Percentiles rank a stretch among this genome's conserved stretches.
phyloP scores from a whole-genome alignment of 1,284 basidiomycete species.

The Ustilago trichophora region DNA sequence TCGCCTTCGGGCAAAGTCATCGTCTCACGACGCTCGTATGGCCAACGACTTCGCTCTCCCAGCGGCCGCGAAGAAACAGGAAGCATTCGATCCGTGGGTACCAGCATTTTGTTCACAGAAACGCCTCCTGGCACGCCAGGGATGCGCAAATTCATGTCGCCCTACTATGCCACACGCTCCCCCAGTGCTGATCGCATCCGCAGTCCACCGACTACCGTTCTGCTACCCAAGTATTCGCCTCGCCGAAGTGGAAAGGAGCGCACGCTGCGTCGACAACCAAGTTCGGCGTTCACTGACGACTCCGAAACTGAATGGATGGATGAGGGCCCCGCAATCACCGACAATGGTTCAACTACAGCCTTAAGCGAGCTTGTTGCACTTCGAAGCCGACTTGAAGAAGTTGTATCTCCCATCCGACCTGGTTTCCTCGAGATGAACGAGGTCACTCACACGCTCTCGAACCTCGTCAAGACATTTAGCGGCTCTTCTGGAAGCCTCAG shows the following conservation, averaged over 20 bases:
- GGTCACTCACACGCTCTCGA: constrained; percentile 22
- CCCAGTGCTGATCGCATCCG: constrained; percentile 7
- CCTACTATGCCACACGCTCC: background rate
- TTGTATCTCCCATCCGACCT: constrained; percentile 6
- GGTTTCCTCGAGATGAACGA: constrained; percentile 42
- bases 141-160: constrained; percentile 25
- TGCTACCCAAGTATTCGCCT: constrained; percentile 22
- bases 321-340: constrained; percentile 1
- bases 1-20: constrained; percentile 39
- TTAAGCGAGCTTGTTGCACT: background rate
- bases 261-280: constrained; percentile 6
- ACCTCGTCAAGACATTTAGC: constrained; percentile 25
- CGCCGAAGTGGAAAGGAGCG: background rate
- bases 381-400: constrained; percentile 8
- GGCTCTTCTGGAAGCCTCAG: constrained; percentile 21
- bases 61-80: constrained; percentile 15
- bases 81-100: constrained; percentile 35
- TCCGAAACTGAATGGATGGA: constrained; percentile 28
- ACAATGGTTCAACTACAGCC: background rate
- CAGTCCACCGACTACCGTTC: constrained; percentile 15
- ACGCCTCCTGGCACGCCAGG: constrained; percentile 21
- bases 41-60: constrained; percentile 18
- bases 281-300: constrained; percentile 9
- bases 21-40: constrained; percentile 38
- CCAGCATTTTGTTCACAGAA: constrained; percentile 34